phyloP scores from a whole-genome alignment of 257 asterid species.

The Apocynum venetum region DNA sequence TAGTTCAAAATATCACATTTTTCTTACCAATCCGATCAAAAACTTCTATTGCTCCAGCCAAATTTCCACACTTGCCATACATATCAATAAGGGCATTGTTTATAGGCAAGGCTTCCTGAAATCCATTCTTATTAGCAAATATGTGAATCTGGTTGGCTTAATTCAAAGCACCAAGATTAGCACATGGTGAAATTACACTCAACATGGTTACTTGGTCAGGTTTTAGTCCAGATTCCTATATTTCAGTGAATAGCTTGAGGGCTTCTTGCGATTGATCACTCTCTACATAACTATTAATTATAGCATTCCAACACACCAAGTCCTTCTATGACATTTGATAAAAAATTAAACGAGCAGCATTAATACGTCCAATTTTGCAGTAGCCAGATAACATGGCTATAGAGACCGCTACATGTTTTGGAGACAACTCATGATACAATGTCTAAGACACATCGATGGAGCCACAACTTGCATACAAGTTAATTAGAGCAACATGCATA shows the following conservation, averaged over 20 bases:
- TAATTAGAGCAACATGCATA: conserved; percentile 54
- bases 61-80: conserved; percentile 78
- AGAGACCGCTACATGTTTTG: conserved; percentile 50
- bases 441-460: conserved; percentile 57
- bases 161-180: conserved; percentile 63
- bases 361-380: conserved; percentile 46
- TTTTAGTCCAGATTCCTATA: conserved; percentile 48
- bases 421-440: conserved; percentile 47
- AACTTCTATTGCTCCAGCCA: conserved; percentile 49
- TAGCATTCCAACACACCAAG: conserved; percentile 79
- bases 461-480: conserved; percentile 65
- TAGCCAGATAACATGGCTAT: conserved; percentile 72
- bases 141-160: conserved; percentile 45
- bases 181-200: conserved; percentile 69
- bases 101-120: conserved; percentile 54
- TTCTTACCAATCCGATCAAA: conserved; percentile 39
- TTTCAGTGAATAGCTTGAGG: conserved; percentile 48
- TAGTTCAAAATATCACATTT: conserved; percentile 76
- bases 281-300: conserved; percentile 75
- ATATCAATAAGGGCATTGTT: conserved; percentile 69
- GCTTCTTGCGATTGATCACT: conserved; percentile 65
- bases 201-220: conserved; percentile 78
- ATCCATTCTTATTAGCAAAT: conserved; percentile 41
- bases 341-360: conserved; percentile 57
- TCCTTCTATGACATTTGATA: conserved; percentile 50